phyloP scores from a whole-genome alignment of 164 flowering plant species.

The Euptelea pleiosperma region DNA sequence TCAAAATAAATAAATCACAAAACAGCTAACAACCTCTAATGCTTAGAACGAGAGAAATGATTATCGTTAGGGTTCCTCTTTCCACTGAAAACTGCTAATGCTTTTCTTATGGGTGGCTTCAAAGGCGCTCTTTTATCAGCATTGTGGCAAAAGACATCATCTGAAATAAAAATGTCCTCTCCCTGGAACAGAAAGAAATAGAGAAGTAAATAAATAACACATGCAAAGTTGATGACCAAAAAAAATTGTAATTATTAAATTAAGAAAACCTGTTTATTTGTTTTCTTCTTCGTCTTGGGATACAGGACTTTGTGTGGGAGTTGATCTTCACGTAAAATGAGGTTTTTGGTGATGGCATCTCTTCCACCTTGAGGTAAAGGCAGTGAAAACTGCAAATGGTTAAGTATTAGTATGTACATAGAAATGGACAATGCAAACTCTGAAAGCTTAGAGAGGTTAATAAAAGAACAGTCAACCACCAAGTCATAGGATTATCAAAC shows the following conservation, averaged over 20 bases:
- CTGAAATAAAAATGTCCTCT: constrained; percentile 44
- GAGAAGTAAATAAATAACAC: not conserved
- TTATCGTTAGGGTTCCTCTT: constrained; percentile 88
- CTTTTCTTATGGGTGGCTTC: constrained; percentile 74
- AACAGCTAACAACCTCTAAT: too few relatives aligned
- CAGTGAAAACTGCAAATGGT: constrained; percentile 67
- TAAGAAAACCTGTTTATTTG: constrained; percentile 46
- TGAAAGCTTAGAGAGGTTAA: not conserved
- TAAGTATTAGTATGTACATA: not conserved
- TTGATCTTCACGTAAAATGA: constrained; percentile 90
- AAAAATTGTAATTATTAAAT: not conserved
- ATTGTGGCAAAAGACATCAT: constrained; percentile 48
- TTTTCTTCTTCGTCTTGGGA: constrained; percentile 77
- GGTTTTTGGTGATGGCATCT: constrained; percentile 79
- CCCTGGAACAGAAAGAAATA: constrained; percentile 31
- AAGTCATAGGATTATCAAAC: not conserved
- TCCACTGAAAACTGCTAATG: constrained; percentile 66
- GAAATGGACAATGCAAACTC: not conserved
- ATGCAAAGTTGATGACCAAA: not conserved
- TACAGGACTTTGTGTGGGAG: constrained; percentile 76
- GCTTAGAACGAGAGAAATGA: constrained; percentile 58
- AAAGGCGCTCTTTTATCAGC: constrained; percentile 52
- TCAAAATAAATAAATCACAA: too few relatives aligned
- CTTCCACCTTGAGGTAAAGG: constrained; percentile 96
- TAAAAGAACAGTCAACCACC: not conserved